phyloP scores from a whole-genome alignment of 306 rosid species.

The Fragaria iinumae region DNA sequence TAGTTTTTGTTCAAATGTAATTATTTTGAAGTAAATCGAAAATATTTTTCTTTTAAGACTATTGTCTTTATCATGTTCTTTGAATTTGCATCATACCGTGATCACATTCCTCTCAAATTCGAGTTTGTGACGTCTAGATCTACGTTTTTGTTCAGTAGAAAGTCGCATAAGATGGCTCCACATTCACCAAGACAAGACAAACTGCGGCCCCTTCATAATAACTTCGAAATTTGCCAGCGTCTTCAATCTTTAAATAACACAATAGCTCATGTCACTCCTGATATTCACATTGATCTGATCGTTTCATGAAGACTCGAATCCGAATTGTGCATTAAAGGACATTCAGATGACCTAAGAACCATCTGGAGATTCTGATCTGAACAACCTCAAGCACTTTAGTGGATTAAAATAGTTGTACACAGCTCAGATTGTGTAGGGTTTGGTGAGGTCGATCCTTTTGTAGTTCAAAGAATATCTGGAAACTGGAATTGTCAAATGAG shows the following conservation, averaged over 20 bases:
- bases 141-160: neutral
- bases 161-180: neutral
- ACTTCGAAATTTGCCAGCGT: too few species aligned
- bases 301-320: neutral
- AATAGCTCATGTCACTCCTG: neutral
- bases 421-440: neutral
- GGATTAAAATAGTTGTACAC: neutral
- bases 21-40: too few species aligned
- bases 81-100: neutral
- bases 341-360: neutral
- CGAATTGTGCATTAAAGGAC: neutral
- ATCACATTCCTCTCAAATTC: neutral
- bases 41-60: too few species aligned
- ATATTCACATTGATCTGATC: neutral
- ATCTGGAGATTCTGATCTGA: neutral
- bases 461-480: neutral
- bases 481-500: neutral
- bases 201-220: neutral
- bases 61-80: too few species aligned
- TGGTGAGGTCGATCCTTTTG: neutral
- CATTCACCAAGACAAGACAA: neutral
- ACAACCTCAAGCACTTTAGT: neutral
- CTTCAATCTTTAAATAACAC: neutral
- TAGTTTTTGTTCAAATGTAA: too few species aligned
- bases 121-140: neutral